A percentile compares a stretch with the other conserved stretches of the same genome.
These are phyloP conservation scores for Paramecium sexaurelia DNA, from an alignment of 73 alveolate genomes.

Conservation along the genomic window DNA sequence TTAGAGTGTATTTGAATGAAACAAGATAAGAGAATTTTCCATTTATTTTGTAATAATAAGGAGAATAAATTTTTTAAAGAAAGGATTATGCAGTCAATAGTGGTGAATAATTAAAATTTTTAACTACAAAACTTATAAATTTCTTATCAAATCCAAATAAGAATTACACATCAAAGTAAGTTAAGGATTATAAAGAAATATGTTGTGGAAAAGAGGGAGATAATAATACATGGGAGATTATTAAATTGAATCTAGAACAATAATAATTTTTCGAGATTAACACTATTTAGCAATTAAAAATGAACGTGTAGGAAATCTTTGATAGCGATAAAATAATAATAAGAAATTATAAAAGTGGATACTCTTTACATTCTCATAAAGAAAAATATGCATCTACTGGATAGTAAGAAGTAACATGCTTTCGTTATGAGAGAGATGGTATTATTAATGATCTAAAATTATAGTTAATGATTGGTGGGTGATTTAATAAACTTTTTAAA, in stretches of 20 bases:
- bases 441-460: background rate
- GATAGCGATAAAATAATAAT: background rate
- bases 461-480: constrained; percentile 26
- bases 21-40: background rate
- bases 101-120: background rate
- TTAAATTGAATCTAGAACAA: background rate
- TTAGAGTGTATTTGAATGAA: background rate
- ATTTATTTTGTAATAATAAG: background rate
- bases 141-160: background rate
- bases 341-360: background rate
- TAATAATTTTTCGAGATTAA: background rate
- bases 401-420: background rate
- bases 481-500: background rate
- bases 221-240: background rate
- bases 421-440: constrained; percentile 6
- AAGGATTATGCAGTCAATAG: background rate
- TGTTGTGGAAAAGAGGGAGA: background rate
- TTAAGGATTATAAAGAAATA: background rate
- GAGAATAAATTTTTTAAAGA: background rate
- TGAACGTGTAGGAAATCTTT: background rate
- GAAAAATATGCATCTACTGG: background rate
- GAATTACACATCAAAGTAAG: background rate
- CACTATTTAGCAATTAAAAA: background rate
- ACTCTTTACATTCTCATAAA: background rate
- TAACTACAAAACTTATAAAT: background rate